A percentile compares a stretch with the other conserved stretches of the same genome.
Conservation (phyloP, 2,329 filamentous ascomycete genomes). For the Ceratocystis diversiconidia region DNA sequence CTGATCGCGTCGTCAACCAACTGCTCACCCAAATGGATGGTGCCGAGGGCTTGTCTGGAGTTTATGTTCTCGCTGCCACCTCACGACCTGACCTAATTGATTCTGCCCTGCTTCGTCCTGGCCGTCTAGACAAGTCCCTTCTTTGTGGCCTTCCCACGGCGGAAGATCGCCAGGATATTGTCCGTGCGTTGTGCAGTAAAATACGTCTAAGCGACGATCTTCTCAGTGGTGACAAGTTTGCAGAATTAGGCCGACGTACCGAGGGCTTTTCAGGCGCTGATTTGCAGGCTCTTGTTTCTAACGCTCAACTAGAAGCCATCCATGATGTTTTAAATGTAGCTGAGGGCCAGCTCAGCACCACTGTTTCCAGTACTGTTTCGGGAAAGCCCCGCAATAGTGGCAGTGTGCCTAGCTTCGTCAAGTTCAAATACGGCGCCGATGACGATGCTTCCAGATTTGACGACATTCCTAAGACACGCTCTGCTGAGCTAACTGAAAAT, state of each 20-base stretch:
- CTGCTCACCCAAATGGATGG: constrained; percentile 98
- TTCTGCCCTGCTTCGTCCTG: constrained; percentile 78
- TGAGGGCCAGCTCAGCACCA: constrained; percentile 27
- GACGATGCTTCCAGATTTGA: constrained; percentile 30
- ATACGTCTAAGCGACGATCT: constrained; percentile 59
- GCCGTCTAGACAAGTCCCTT: constrained; percentile 82
- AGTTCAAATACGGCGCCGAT: constrained; percentile 66
- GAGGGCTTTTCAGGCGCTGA: constrained; percentile 91
- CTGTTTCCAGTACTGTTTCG: constrained; percentile 23
- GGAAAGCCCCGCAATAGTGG: constrained; percentile 18
- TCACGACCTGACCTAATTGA: constrained; percentile 90
- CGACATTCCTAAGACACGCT: constrained; percentile 34
- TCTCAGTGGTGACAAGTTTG: constrained; percentile 40
- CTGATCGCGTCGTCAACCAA: constrained; percentile 95
- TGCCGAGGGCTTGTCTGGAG: constrained; percentile 83
- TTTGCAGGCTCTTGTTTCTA: constrained; percentile 86
- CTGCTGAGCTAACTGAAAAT: constrained; percentile 53
- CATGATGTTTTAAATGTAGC: constrained; percentile 68
- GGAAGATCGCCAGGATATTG: constrained; percentile 76
- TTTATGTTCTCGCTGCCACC: constrained; percentile 92
- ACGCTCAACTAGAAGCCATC: constrained; percentile 91
- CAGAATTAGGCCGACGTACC: constrained; percentile 64
- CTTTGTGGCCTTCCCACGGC: constrained; percentile 75
- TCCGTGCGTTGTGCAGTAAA: constrained; percentile 69
- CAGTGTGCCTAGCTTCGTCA: constrained; percentile 46